Evolutionary conservation across 768 basidiomycete species (phyloP).

Genomic region (Psilocybe subaeruginosa): DNA sequence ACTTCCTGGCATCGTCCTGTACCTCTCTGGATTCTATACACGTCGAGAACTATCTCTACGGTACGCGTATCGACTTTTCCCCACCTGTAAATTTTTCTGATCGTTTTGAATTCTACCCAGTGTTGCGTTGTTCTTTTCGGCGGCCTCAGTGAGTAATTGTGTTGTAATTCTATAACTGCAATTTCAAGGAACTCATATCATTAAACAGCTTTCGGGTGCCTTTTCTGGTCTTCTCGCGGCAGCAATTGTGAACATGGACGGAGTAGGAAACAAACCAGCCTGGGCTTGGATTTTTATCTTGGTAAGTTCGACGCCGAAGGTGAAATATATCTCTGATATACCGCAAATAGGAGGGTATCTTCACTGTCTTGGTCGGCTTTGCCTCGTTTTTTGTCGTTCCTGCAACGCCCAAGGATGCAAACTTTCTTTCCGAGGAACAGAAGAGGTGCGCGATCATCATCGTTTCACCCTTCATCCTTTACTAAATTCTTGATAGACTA

Average conservation of each 20-base stretch:
- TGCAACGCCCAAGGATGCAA: conserved; percentile 32
- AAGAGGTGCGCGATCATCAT: conserved; percentile 27
- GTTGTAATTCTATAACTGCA: not conserved
- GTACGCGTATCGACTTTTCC: not conserved
- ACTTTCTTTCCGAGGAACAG: conserved; percentile 30
- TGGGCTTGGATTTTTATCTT: conserved; percentile 70
- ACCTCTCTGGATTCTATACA: conserved; percentile 39
- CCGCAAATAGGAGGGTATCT: conserved; percentile 23
- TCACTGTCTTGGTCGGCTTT: conserved; percentile 51
- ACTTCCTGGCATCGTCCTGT: conserved; percentile 40
- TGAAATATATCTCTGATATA: conserved; percentile 44
- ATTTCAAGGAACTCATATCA: conserved; percentile 12
- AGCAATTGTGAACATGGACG: conserved; percentile 59
- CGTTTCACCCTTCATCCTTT: not conserved
- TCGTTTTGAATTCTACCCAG: conserved; percentile 20
- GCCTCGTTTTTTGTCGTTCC: conserved; percentile 41
- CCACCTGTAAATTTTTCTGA: too few relatives aligned
- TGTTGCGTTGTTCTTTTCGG: conserved; percentile 39
- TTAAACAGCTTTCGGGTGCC: conserved; percentile 51
- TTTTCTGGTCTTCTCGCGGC: conserved; percentile 69
- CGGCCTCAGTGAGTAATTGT: conserved; percentile 32
- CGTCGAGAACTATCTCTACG: conserved; percentile 22
- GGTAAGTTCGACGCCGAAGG: conserved; percentile 24
- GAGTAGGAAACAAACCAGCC: conserved; percentile 50
- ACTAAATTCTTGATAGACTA: conserved; percentile 16